Base-by-base conservation (phyloP, 208 protist species). In the Sergeia podlipaevii region DNA sequence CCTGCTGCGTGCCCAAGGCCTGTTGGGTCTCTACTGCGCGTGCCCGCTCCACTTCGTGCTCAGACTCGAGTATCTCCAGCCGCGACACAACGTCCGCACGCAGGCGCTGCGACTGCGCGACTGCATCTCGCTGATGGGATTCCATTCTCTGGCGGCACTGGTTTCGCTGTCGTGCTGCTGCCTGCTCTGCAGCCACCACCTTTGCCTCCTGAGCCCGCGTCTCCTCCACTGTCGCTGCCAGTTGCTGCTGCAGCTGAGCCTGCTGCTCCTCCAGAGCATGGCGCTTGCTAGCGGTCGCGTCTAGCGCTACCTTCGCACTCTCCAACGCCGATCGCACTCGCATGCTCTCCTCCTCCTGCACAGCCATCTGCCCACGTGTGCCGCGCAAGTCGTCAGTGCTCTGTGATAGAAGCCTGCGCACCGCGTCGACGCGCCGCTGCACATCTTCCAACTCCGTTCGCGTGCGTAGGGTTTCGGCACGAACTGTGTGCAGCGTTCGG, bases 361-460 rank as follows among this genome's bases (percentile, higher is more conserved):
- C 37, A 21, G 82, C 77, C 20, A 70, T 37, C 24, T 67, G 58
- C 7, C 70, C 64, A 21, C 74, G 73, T 38, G 83, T 32, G 61
- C 82, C 63, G 10, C 74, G 73, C 30, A 89, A 48, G 66, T 91
- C 82, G 20, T 85, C 77, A 18, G 77, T 70, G 3, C 77, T 68
- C 2, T 67, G 64, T 18, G 71, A 71, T 15, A 84, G 66, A 8
- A 85, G 54, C 33, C 74, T 74, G 53, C 86, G 77, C 44, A 86
- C 68, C 3, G 80, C 77, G n/a, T 48, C 52, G 13, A 87, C 38
- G 67, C 87, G 86, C 4, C 86, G 69, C 47, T 86, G 68, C 10
- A 74, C 62, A 66, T 93, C 86, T 7, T 93, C 86, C 11, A 74
- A 63, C 58, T 82, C 74, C 8, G 55, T 17, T n/a, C n/a, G n/a